Conservation (phyloP, 306 rosid genomes). For the Fragaria ananassa region DNA sequence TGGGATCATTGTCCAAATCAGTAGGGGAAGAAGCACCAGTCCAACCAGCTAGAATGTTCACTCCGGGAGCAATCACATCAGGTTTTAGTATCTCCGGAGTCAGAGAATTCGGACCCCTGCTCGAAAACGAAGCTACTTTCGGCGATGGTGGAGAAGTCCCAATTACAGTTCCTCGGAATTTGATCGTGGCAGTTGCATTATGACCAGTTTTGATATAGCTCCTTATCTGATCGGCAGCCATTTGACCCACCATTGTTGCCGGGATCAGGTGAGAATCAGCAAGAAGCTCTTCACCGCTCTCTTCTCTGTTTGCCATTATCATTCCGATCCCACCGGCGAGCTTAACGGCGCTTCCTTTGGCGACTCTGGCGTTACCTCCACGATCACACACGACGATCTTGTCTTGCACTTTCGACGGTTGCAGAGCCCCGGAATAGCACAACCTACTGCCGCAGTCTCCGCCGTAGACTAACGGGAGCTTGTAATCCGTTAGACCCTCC, state of each 20-base stretch:
- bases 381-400: constrained; percentile 88
- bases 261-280: constrained; percentile 80
- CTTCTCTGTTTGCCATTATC: constrained; percentile 58
- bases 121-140: constrained; percentile 76
- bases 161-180: constrained; percentile 71
- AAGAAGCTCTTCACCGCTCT: constrained; percentile 71
- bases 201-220: constrained; percentile 40
- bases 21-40: constrained; percentile 73
- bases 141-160: constrained; percentile 72
- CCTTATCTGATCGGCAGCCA: constrained; percentile 55
- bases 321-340: constrained; percentile 69
- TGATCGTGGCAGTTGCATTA: constrained; percentile 53
- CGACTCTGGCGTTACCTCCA: constrained; percentile 82
- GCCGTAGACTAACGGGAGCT: constrained; percentile 64
- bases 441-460: constrained; percentile 52
- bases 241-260: constrained; percentile 78
- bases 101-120: constrained; percentile 72
- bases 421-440: constrained; percentile 43
- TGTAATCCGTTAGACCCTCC: constrained; percentile 34
- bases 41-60: constrained; percentile 89
- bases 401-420: constrained; percentile 50
- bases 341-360: constrained; percentile 73
- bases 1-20: constrained; percentile 67
- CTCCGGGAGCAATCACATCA: constrained; percentile 91
- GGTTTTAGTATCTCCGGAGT: constrained; percentile 84